Conservation (phyloP, 305 asterid species). For the Solanum chacoense region DNA sequence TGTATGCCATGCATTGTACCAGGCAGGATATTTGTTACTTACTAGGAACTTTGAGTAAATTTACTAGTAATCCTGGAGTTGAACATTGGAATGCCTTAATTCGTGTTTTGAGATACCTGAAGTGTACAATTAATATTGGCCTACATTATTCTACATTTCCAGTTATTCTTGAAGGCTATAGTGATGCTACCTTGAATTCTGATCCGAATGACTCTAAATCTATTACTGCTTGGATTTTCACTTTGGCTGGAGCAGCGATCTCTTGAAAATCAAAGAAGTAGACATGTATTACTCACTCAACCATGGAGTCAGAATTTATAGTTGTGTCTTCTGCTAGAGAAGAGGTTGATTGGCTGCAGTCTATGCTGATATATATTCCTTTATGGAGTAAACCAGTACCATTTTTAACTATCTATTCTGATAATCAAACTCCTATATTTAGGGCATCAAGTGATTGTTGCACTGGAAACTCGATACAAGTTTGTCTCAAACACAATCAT, state of each 20-base stretch:
- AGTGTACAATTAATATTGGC: background rate
- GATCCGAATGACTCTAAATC: too few species aligned
- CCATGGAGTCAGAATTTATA: background rate
- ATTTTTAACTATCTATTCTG: background rate
- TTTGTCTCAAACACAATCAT: too few species aligned
- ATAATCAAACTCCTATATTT: too few species aligned
- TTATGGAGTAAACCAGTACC: background rate
- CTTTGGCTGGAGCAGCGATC: background rate
- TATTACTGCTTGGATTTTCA: background rate
- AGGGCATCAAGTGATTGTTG: too few species aligned
- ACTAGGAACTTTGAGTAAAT: background rate
- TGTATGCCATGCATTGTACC: background rate
- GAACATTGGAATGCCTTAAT: background rate
- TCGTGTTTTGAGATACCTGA: background rate
- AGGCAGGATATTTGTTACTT: background rate
- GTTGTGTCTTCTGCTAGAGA: background rate
- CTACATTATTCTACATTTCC: background rate
- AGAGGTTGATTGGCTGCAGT: background rate
- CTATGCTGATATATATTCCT: background rate
- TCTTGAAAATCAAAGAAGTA: background rate
- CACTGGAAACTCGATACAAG: too few species aligned
- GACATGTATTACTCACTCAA: background rate
- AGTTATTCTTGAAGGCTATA: background rate
- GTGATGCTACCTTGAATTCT: background rate
- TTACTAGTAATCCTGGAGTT: background rate